These are phyloP conservation scores for Acacia concinna DNA, from an alignment of 331 rosid species.

Conservation along the genomic window DNA sequence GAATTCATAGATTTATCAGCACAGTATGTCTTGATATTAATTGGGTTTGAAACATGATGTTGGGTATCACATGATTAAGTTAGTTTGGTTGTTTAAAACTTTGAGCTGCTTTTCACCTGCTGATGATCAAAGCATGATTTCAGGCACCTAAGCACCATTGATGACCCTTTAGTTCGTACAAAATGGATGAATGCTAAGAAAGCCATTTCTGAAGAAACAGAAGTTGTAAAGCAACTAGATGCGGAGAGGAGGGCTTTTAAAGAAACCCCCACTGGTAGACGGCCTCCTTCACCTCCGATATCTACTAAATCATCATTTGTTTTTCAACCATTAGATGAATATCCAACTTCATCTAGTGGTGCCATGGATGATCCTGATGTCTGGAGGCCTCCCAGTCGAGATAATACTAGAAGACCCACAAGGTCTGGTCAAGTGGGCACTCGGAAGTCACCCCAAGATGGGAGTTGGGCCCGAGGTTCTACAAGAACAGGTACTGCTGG, in stretches of 20 bases:
- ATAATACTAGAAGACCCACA: conserved; percentile 61
- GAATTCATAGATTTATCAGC: neutral
- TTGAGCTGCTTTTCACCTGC: neutral
- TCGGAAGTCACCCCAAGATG: conserved; percentile 81
- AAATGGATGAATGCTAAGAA: conserved; percentile 98
- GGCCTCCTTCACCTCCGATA: conserved; percentile 81
- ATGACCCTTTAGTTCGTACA: conserved; percentile 82
- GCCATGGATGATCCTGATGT: conserved; percentile 93
- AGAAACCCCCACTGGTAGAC: conserved; percentile 70
- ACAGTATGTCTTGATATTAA: neutral
- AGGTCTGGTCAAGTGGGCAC: conserved; percentile 60
- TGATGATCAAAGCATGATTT: conserved; percentile 4
- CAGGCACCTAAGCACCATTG: conserved; percentile 46
- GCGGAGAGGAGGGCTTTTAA: conserved; percentile 89
- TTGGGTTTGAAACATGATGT: neutral
- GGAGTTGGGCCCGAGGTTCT: conserved; percentile 68
- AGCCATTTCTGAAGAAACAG: conserved; percentile 83
- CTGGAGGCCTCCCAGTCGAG: conserved; percentile 98
- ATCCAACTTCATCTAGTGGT: conserved; percentile 83
- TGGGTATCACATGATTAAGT: neutral
- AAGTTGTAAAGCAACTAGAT: conserved; percentile 87
- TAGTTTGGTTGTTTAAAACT: neutral
- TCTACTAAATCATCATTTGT: conserved; percentile 75
- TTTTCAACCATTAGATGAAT: conserved; percentile 96
- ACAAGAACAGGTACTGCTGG: conserved; percentile 49